Base-by-base conservation (phyloP, 2,329 filamentous ascomycete species). In the Dothiorella sarmentorum region DNA sequence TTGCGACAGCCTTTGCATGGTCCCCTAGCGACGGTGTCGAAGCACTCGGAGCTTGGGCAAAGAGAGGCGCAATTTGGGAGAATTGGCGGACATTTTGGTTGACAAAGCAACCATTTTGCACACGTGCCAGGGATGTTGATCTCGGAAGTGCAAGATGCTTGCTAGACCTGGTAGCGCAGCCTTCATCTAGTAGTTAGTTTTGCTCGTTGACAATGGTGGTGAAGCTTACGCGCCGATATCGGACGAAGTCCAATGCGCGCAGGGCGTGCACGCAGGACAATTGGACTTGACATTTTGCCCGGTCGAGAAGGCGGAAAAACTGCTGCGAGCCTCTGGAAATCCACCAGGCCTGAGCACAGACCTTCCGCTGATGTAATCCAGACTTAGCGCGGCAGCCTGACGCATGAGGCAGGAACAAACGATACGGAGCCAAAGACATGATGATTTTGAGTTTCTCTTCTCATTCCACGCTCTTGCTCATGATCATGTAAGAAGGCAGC, bases 401-500 rank as follows among this genome's bases (percentile, higher is more conserved):
- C 4, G n/a, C 17, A 5, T 29, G 24, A 27, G n/a, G 43, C 43
- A 45, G 17, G 9, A 31, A 31, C n/a, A n/a, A n/a, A n/a, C n/a
- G n/a, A n/a, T n/a, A n/a, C n/a, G n/a, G n/a, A n/a, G n/a, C n/a
- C n/a, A n/a, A n/a, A n/a, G n/a, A n/a, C n/a, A n/a, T n/a, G n/a
- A n/a, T n/a, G n/a, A n/a, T n/a, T n/a, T n/a, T n/a, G n/a, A n/a
- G n/a, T n/a, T 22, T 13, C 5, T 40, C 24, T 15, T 7, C 2
- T 47, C 33, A 45, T n/a, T 37, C 55, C 17, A 65, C 11, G 26
- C 60, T 53, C 66, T 81, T 81, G 9, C 80, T 82, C 67, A 83
- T 67, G 61, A 84, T 83, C 63, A 77, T 65, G 70, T 83, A 82
- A 63, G 80, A 79, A 38, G 73, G 69, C 61, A 78, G 73, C 61